phyloP scores from a whole-genome alignment of 1,139 yeast species.

The Suzukiozyma palmioleophila region DNA sequence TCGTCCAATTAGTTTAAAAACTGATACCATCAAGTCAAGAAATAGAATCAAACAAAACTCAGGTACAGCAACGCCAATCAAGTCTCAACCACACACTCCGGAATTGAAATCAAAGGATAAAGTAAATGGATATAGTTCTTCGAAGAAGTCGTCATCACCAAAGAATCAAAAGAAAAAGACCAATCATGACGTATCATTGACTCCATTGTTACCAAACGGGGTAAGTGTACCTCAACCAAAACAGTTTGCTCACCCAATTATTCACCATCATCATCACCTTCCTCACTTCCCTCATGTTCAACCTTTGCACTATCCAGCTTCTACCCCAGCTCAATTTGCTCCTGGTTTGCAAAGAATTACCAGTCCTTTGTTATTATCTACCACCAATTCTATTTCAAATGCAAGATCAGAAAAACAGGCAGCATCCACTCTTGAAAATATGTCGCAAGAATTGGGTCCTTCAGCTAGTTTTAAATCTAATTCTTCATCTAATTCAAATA shows the following conservation, averaged over 20 bases:
- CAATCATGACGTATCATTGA: slow-evolving; percentile 14
- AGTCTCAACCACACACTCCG: slow-evolving; percentile 35
- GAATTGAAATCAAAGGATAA: slow-evolving; percentile 39
- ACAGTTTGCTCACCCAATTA: slow-evolving; percentile 8
- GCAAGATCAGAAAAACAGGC: slow-evolving; percentile 33
- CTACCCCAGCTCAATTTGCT: slow-evolving; percentile 69
- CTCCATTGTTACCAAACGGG: slow-evolving; percentile 29
- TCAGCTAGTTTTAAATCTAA: slow-evolving; percentile 36
- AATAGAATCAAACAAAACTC: slow-evolving; percentile 65
- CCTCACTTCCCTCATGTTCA: slow-evolving; percentile 32
- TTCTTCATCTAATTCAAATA: slow-evolving; percentile 5
- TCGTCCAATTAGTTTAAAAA: slow-evolving; percentile 84
- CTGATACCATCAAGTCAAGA: slow-evolving; percentile 87
- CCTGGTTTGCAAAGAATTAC: slow-evolving; percentile 61
- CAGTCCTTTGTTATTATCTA: slow-evolving; percentile 54
- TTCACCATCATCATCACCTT: slow-evolving; percentile 14
- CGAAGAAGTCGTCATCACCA: slow-evolving; percentile 7
- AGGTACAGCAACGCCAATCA: slow-evolving; percentile 22
- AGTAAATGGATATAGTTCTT: slow-evolving; percentile 8
- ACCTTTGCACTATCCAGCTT: slow-evolving; percentile 63
- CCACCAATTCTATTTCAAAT: slow-evolving; percentile 39
- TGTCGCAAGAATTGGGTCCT: slow-evolving; percentile 46
- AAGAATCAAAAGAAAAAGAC: background rate
- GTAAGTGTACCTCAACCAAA: background rate
- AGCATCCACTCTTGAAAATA: slow-evolving; percentile 62